Percentiles rank a stretch among this genome's conserved stretches.
phyloP scores from a whole-genome alignment of 2,329 filamentous ascomycete genomes.

The Fusarium sp. region DNA sequence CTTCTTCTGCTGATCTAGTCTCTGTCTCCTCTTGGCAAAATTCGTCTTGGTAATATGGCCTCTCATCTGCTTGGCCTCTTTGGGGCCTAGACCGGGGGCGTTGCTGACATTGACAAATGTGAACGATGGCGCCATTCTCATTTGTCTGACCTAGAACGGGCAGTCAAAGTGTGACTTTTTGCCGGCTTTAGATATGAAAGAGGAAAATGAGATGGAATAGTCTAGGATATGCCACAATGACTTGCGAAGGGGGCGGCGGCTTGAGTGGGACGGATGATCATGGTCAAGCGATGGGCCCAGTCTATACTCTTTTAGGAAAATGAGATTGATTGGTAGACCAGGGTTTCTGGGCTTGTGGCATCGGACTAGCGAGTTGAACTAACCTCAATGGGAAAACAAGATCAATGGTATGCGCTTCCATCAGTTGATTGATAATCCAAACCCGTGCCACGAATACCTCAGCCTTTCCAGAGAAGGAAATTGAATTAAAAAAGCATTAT shows the following conservation, averaged over 20 bases:
- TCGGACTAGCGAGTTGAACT: not conserved
- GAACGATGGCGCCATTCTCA: not conserved
- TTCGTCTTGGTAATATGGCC: constrained; percentile 9
- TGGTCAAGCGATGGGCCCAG: not conserved
- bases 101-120: constrained; percentile 16
- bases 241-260: not conserved
- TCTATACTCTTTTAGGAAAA: constrained; percentile 17
- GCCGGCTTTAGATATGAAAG: not conserved
- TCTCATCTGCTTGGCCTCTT: constrained; percentile 10
- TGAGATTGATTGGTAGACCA: constrained; percentile 8
- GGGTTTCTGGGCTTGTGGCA: not conserved
- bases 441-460: not conserved
- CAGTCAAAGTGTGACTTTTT: rapidly evolving
- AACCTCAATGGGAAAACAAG: not conserved
- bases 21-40: constrained; percentile 19
- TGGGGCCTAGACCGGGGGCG: constrained; percentile 1
- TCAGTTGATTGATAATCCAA: not conserved
- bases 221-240: not conserved
- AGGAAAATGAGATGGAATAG: not conserved
- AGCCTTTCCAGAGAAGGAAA: not conserved
- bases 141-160: rapidly evolving
- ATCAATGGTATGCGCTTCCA: not conserved
- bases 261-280: not conserved
- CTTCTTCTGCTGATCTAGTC: not conserved
- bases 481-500: not conserved